These are phyloP conservation scores for Phytophthora syringae DNA, from an alignment of 352 stramenopile genomes.

Conservation along the genomic window DNA sequence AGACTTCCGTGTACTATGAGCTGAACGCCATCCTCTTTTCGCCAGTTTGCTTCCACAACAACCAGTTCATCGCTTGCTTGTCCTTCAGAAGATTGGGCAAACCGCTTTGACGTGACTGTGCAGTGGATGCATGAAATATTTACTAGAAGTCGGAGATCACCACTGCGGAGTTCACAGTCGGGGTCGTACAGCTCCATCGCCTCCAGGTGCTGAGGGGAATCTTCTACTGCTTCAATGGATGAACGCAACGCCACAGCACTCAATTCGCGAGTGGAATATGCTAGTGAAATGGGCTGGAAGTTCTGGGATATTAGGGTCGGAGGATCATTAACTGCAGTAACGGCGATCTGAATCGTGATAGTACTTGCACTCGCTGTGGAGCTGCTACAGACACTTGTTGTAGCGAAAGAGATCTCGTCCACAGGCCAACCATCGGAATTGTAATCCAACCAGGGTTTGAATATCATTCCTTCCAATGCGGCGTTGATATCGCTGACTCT, in stretches of 20 bases:
- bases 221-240: constrained; percentile 47
- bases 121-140: constrained; percentile 53
- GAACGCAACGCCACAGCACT: constrained; percentile 1
- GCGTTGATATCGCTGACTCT: constrained; percentile 49
- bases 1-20: constrained; percentile 36
- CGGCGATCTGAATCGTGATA: constrained; percentile 28
- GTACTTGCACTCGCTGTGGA: not conserved
- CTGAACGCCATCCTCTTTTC: constrained; percentile 20
- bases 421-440: constrained; percentile 49
- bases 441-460: constrained; percentile 53
- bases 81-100: not conserved
- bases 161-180: constrained; percentile 13
- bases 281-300: constrained; percentile 28
- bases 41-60: constrained; percentile 13
- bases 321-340: constrained; percentile 47
- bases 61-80: constrained; percentile 24
- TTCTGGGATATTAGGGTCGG: constrained; percentile 36
- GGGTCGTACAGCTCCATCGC: constrained; percentile 33
- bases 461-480: constrained; percentile 62
- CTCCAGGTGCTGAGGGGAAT: constrained; percentile 36
- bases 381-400: constrained; percentile 17
- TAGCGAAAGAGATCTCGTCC: constrained; percentile 40
- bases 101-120: constrained; percentile 24
- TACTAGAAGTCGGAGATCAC: constrained; percentile 36
- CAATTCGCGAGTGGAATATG: constrained; percentile 10